These are phyloP conservation scores for Cutaneotrichosporon sp. DNA, from an alignment of 1,284 basidiomycete species.

Conservation along the genomic window DNA sequence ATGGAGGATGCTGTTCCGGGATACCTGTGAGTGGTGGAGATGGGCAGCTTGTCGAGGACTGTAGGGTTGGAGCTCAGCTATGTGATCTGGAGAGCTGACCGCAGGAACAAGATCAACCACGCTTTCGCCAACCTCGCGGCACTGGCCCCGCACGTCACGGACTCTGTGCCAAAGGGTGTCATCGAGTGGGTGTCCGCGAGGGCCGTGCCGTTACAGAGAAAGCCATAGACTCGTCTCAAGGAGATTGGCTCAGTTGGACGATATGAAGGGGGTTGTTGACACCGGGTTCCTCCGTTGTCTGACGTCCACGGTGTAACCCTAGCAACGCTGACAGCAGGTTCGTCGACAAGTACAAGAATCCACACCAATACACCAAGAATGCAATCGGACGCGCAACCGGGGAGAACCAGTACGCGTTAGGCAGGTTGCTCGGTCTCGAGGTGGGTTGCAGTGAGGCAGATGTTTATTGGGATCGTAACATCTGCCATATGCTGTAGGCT, in stretches of 20 bases:
- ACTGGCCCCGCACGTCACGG: slow-evolving; percentile 29
- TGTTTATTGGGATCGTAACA: too few relatives aligned
- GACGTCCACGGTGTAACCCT: too few relatives aligned
- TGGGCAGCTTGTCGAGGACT: too few relatives aligned
- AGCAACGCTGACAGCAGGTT: slow-evolving; percentile 18
- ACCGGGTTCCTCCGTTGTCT: too few relatives aligned
- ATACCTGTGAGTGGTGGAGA: slow-evolving; percentile 30
- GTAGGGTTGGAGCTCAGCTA: too few relatives aligned
- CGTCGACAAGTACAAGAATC: slow-evolving; percentile 33
- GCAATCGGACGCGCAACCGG: slow-evolving; percentile 35
- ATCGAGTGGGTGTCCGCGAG: slow-evolving; percentile 32
- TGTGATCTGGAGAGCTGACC: too few relatives aligned
- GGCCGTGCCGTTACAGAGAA: too few relatives aligned
- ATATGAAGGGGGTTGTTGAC: not conserved
- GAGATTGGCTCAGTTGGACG: too few relatives aligned
- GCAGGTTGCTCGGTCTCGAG: slow-evolving; percentile 40
- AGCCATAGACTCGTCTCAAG: too few relatives aligned
- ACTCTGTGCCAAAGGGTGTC: slow-evolving; percentile 37
- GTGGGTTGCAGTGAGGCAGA: slow-evolving; percentile 20
- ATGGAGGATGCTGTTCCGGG: slow-evolving; percentile 36
- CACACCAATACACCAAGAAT: slow-evolving; percentile 37
- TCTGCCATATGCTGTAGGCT: not conserved
- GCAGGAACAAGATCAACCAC: slow-evolving; percentile 32
- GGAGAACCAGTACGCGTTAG: slow-evolving; percentile 45
- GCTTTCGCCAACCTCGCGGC: slow-evolving; percentile 26